Conservation (phyloP, 345 rosid genomes). For the Firmiana major region DNA sequence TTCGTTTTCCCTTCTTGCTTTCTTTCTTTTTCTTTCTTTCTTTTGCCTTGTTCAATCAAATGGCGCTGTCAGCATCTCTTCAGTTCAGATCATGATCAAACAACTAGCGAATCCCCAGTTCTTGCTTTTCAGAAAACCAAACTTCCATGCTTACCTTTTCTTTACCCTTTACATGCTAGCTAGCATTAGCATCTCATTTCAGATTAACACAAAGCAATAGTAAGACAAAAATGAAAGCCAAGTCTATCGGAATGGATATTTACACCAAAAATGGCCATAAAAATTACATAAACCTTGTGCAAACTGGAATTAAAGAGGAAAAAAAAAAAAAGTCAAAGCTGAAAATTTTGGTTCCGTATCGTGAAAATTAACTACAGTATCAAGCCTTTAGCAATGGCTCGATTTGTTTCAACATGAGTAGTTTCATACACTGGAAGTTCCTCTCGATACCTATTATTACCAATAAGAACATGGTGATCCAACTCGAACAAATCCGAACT, state of each 20-base stretch:
- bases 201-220: not conserved
- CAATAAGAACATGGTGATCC: constrained; percentile 37
- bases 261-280: not conserved
- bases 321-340: not conserved
- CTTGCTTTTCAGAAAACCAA: constrained; percentile 4
- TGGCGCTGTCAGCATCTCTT: constrained; percentile 11
- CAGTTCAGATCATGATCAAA: constrained; percentile 16
- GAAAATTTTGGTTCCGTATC: not conserved
- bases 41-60: constrained; percentile 12
- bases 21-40: not conserved
- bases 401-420: constrained; percentile 45
- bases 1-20: constrained; percentile 18
- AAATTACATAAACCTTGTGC: not conserved
- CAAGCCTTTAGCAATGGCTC: constrained; percentile 55
- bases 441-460: constrained; percentile 32
- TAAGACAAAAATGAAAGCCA: not conserved
- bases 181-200: not conserved
- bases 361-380: constrained; percentile 17
- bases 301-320: not conserved
- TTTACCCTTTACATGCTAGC: not conserved
- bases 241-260: not conserved
- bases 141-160: constrained; percentile 1
- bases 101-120: constrained; percentile 11
- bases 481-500: constrained; percentile 63
- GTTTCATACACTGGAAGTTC: constrained; percentile 78